Percentiles rank a stretch among this genome's conserved stretches.
These are phyloP conservation scores for Zalaria obscura DNA, from an alignment of 2,329 filamentous ascomycete species.

Conservation along the genomic window DNA sequence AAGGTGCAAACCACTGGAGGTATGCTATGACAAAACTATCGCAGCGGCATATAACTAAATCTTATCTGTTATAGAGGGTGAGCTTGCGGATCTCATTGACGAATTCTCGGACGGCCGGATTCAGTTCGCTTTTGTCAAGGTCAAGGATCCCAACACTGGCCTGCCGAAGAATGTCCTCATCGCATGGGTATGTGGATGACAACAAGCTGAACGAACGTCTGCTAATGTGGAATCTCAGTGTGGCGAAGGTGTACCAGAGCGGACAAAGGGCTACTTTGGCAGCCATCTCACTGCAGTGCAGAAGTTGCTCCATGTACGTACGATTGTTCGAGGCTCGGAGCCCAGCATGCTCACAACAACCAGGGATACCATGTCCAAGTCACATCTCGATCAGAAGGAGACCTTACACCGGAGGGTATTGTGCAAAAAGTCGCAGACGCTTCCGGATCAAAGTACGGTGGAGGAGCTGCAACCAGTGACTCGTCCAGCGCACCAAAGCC, in stretches of 20 bases:
- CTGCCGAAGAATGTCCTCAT: conserved; percentile 89
- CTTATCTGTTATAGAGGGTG: conserved; percentile 51
- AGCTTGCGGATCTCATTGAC: conserved; percentile 77
- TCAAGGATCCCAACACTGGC: conserved; percentile 83
- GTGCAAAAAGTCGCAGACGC: conserved; percentile 89
- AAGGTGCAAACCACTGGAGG: conserved; percentile 89
- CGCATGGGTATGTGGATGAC: conserved; percentile 51
- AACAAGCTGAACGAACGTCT: not conserved
- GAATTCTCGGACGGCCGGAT: conserved; percentile 95
- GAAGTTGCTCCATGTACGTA: conserved; percentile 67
- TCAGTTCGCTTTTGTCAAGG: conserved; percentile 92
- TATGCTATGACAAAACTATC: conserved; percentile 18
- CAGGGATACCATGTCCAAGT: conserved; percentile 94
- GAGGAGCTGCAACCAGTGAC: conserved; percentile 39
- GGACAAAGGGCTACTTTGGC: conserved; percentile 96
- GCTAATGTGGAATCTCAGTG: conserved; percentile 38
- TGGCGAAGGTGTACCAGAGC: conserved; percentile 92
- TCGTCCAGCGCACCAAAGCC: conserved; percentile 34
- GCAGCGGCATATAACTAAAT: too few relatives aligned
- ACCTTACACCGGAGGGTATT: conserved; percentile 76
- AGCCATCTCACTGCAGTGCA: conserved; percentile 82
- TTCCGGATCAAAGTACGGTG: conserved; percentile 87
- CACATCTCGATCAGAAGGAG: conserved; percentile 79
- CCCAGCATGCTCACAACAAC: conserved; percentile 5
- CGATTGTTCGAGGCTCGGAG: conserved; percentile 5